Percentiles rank a stretch among this genome's conserved stretches.
Conservation (phyloP, 495 filamentous ascomycete genomes). For the Penicillium riverlandense region DNA sequence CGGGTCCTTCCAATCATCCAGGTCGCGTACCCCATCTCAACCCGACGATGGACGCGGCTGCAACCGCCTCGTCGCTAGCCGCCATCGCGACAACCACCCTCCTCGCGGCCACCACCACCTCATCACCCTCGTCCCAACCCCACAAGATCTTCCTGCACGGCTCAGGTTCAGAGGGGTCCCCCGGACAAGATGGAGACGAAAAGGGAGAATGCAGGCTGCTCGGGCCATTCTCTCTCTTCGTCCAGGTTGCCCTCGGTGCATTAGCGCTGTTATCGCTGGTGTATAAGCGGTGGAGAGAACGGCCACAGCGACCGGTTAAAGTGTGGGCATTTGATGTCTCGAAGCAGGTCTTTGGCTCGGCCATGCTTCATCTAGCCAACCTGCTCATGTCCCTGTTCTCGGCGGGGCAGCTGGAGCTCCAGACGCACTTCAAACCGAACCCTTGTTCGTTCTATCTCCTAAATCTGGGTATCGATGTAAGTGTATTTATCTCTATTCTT, state of each 20-base stretch:
- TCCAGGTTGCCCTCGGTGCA: slow-evolving; percentile 81
- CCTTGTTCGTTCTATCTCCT: slow-evolving; percentile 94
- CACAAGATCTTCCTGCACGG: slow-evolving; percentile 16
- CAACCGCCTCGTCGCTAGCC: slow-evolving; percentile 9
- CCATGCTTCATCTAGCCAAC: slow-evolving; percentile 84
- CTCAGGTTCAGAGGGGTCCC: slow-evolving; percentile 1
- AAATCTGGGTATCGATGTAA: slow-evolving; percentile 92
- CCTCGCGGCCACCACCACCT: neutral
- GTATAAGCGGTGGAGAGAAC: slow-evolving; percentile 87
- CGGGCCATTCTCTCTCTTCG: slow-evolving; percentile 78
- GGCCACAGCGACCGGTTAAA: slow-evolving; percentile 82
- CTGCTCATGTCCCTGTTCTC: slow-evolving; percentile 93
- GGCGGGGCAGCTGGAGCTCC: slow-evolving; percentile 60
- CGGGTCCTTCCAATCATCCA: neutral
- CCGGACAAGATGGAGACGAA: slow-evolving; percentile 23
- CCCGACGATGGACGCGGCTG: neutral
- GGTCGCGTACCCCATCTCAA: no score
- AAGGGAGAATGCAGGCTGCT: slow-evolving; percentile 74
- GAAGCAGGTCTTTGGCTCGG: slow-evolving; percentile 94
- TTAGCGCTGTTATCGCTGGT: slow-evolving; percentile 81
- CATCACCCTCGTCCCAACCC: slow-evolving; percentile 2
- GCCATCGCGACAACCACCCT: slow-evolving; percentile 10
- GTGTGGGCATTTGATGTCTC: slow-evolving; percentile 96
- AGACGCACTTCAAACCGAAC: slow-evolving; percentile 67
- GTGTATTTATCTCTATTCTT: slow-evolving; percentile 23